Evolutionary conservation across 2,329 filamentous ascomycete genomes (phyloP).

Genomic region (Fusarium mundagurra): DNA sequence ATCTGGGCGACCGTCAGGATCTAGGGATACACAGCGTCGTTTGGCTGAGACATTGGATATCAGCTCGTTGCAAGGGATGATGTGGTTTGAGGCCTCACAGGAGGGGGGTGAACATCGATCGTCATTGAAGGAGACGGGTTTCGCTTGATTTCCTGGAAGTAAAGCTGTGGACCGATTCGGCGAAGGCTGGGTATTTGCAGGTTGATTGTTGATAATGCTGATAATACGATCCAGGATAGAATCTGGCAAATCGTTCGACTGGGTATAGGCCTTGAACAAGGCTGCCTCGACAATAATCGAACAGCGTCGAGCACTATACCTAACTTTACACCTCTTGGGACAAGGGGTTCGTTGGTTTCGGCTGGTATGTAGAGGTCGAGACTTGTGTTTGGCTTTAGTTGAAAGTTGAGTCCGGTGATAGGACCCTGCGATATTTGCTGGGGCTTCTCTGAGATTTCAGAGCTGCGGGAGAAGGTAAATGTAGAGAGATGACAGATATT

Average conservation of each 20-base stretch:
- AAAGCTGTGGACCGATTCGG: background rate
- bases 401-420: accelerated
- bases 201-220: background rate
- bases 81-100: background rate
- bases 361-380: background rate
- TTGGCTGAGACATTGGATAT: background rate
- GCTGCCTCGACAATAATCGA: background rate
- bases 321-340: background rate
- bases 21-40: background rate
- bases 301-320: background rate
- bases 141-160: background rate
- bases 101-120: background rate
- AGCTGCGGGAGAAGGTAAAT: accelerated
- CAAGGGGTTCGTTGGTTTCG: background rate
- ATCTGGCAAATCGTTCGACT: background rate
- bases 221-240: accelerated
- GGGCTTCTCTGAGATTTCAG: background rate
- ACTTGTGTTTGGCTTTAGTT: background rate
- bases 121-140: background rate
- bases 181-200: background rate
- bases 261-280: background rate
- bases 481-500: background rate
- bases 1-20: background rate
- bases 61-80: background rate
- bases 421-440: background rate